These are phyloP conservation scores for Geotrichum bryndzae DNA, from an alignment of 1,139 yeast genomes.

Conservation along the genomic window DNA sequence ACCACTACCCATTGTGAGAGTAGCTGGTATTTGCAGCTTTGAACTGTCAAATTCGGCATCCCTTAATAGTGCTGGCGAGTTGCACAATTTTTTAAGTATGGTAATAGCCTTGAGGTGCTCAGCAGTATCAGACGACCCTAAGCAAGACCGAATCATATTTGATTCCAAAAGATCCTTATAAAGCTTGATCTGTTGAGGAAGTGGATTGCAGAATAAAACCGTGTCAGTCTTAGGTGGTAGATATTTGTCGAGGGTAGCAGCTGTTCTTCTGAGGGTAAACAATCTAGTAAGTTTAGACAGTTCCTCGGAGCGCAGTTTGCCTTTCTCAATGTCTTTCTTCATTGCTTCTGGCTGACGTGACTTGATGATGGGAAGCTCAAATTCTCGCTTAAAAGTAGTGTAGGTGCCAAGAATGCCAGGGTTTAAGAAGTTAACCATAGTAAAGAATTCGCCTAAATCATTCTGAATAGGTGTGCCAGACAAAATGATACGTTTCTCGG, in stretches of 20 bases:
- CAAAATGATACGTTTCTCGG: conserved; percentile 55
- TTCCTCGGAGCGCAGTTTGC: conserved; percentile 56
- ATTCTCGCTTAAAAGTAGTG: conserved; percentile 58
- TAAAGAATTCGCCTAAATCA: conserved; percentile 76
- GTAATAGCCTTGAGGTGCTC: conserved; percentile 66
- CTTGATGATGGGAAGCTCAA: conserved; percentile 61
- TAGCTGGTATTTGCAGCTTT: conserved; percentile 13
- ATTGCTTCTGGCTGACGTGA: conserved; percentile 69
- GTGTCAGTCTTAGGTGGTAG: conserved; percentile 74
- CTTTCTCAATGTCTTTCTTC: conserved; percentile 47
- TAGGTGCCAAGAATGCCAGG: conserved; percentile 73
- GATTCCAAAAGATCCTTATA: conserved; percentile 50
- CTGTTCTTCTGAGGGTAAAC: conserved; percentile 73
- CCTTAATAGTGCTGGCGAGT: conserved; percentile 61
- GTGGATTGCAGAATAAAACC: conserved; percentile 75
- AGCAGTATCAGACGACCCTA: conserved; percentile 35
- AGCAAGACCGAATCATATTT: conserved; percentile 36
- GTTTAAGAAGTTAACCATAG: conserved; percentile 73
- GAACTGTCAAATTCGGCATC: conserved; percentile 25
- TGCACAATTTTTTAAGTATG: conserved; percentile 72
- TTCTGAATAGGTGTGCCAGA: conserved; percentile 97
- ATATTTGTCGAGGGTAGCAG: conserved; percentile 55
- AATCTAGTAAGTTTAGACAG: conserved; percentile 56
- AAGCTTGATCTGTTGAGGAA: conserved; percentile 50
- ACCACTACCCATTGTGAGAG: conserved; percentile 28